These are phyloP conservation scores for Zygnema circumcarinatum DNA, from an alignment of 139 green algal genomes.

Conservation along the genomic window DNA sequence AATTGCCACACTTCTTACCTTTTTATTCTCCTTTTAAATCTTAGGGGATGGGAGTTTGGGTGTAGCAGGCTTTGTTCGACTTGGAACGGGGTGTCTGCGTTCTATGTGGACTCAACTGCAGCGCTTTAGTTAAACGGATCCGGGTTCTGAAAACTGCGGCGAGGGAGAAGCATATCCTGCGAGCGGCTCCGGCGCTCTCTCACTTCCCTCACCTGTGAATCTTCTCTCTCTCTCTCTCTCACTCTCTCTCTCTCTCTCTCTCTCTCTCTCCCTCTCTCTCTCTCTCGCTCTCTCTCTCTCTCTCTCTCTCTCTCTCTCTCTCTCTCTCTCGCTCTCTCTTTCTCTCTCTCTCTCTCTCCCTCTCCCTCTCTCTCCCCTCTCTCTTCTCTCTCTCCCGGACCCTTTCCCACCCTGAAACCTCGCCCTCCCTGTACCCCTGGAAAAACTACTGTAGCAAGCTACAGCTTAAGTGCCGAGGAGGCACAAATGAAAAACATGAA, in stretches of 20 bases:
- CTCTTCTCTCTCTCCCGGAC: conserved; percentile 1
- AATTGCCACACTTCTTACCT: too few species aligned
- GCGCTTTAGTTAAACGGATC: too few species aligned
- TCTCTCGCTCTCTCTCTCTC: conserved; percentile 16
- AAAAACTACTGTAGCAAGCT: too few species aligned
- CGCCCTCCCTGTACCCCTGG: too few species aligned
- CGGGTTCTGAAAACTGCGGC: too few species aligned
- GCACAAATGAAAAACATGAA: not conserved
- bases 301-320: conserved; percentile 26
- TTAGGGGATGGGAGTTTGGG: too few species aligned
- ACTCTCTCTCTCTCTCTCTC: conserved; percentile 2
- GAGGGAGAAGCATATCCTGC: too few species aligned
- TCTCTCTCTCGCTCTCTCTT: conserved; percentile 20
- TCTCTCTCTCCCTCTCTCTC: conserved; percentile 19
- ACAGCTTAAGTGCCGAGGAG: not conserved
- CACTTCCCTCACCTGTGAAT: not conserved
- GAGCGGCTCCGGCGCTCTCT: not conserved
- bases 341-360: conserved; percentile 24
- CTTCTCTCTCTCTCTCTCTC: conserved; percentile 23
- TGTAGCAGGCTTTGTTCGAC: too few species aligned
- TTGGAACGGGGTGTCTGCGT: too few species aligned
- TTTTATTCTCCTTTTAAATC: too few species aligned
- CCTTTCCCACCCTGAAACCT: too few species aligned
- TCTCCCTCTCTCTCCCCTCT: conserved; percentile 12
- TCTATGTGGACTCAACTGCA: too few species aligned